Base-by-base conservation (phyloP, 2,329 filamentous ascomycete genomes). In the Lojkania enalia region DNA sequence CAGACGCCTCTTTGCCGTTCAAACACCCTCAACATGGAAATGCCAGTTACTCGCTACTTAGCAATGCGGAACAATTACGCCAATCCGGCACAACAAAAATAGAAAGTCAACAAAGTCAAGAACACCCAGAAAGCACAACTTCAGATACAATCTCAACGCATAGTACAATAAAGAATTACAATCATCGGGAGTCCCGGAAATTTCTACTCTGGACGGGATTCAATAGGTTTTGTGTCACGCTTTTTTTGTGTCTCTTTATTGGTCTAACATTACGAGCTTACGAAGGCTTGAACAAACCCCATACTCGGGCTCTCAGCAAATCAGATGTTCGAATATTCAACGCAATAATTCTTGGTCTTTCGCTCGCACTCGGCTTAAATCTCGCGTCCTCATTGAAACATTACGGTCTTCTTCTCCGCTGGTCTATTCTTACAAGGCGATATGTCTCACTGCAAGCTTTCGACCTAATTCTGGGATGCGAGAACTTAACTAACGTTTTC, bases 381-480 rank as follows among this genome's bases (percentile, higher is more conserved):
- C 52, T 69, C 2, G 50, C 67, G 4, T 60, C 61, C 0, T 66
- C 61, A 3, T 51, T 69, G 14, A 66, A 67, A 35, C 52, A 61
- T 29, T 69, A 68, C 30, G 65, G 63, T 1, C 53, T 57, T 6
- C 60, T 63, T 35, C 57, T 69, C 14, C 58, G 64, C 12, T 69
- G 66, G 66, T 62, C 61, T 1, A 49, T 70, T 14, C 49, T 70
- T 15, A 60, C 61, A 0, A 54, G 53, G 21, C 56, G 60, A 20
- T 69, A 64, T 20, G 55, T 68, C 18, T 64, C 56, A 9, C 43
- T 69, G 7, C 64, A 70, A 32, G 54, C 57, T 1, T 70, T 68
- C 23, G 66, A 68, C 33, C 52, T 70, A 16, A 66, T 69, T 18
- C 52, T 68, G 4, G 60, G 64, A 4, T 37, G 64, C 1, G 54